Evolutionary conservation across 1,284 basidiomycete genomes (phyloP).

Genomic region (Uromyces viciae-fabae): DNA sequence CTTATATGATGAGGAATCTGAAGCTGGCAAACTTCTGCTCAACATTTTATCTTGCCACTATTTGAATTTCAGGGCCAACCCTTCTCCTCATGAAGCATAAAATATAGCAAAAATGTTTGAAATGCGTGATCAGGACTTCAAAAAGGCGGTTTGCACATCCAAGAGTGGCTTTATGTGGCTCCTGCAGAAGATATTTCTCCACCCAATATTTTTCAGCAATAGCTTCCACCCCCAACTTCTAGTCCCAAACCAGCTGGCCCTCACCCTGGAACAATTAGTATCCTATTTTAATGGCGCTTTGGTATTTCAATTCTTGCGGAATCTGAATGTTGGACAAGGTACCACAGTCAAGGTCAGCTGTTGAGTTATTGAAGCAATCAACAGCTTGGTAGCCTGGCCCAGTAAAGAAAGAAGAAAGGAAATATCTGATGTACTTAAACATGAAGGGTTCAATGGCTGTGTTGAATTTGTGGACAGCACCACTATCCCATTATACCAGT

Average conservation of each 20-base stretch:
- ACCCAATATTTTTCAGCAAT: neutral
- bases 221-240: neutral
- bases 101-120: neutral
- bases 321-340: neutral
- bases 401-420: neutral
- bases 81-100: too few species aligned
- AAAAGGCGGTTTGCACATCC: neutral
- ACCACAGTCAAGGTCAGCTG: neutral
- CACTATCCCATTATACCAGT: neutral
- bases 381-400: neutral
- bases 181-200: neutral
- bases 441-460: neutral
- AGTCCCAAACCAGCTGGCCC: neutral
- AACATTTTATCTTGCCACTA: too few species aligned
- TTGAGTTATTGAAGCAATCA: neutral
- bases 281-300: neutral
- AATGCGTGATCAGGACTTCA: neutral
- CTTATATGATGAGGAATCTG: too few species aligned
- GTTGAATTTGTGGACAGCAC: too few species aligned
- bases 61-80: too few species aligned
- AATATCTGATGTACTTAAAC: neutral
- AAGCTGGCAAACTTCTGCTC: too few species aligned
- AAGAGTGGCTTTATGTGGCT: neutral
- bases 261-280: neutral
- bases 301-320: neutral